Conservation (phyloP, 2,329 filamentous ascomycete genomes). For the Monosporascus sp. region DNA sequence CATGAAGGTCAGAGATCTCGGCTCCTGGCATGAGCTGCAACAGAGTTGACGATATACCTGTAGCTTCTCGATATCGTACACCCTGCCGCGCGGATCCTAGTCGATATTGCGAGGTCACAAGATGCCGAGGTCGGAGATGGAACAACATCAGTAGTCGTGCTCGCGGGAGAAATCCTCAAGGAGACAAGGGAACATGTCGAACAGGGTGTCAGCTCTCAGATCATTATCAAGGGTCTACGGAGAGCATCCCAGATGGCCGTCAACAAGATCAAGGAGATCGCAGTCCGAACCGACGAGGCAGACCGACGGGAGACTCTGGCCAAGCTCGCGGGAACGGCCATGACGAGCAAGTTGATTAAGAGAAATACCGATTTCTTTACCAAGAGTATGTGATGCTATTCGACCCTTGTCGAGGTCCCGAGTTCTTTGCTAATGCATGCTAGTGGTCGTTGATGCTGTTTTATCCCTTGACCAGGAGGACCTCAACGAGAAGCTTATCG, state of each 20-base stretch:
- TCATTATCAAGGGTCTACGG: constrained; percentile 93
- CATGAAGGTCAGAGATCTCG: constrained; percentile 70
- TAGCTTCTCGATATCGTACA: constrained; percentile 97
- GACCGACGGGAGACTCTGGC: constrained; percentile 82
- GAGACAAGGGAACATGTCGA: constrained; percentile 95
- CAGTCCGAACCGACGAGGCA: constrained; percentile 74
- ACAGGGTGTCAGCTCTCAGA: constrained; percentile 93
- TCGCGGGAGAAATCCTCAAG: constrained; percentile 96
- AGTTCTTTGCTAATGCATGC: constrained; percentile 15
- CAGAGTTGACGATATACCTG: constrained; percentile 1
- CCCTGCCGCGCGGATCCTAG: constrained; percentile 92
- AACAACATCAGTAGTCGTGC: constrained; percentile 93
- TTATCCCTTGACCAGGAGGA: constrained; percentile 94
- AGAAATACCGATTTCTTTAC: constrained; percentile 96
- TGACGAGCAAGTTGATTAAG: constrained; percentile 99
- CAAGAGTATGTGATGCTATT: constrained; percentile 63
- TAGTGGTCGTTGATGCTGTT: constrained; percentile 97
- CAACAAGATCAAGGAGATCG: constrained; percentile 98
- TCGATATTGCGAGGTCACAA: constrained; percentile 97
- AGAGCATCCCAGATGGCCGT: constrained; percentile 85
- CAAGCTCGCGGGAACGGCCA: constrained; percentile 90
- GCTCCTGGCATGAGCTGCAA: neutral
- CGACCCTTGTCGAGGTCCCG: neutral
- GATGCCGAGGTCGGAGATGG: constrained; percentile 98
- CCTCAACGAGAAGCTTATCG: constrained; percentile 95